These are phyloP conservation scores for Quercus lobata DNA, from an alignment of 331 rosid species.

Conservation along the genomic window DNA sequence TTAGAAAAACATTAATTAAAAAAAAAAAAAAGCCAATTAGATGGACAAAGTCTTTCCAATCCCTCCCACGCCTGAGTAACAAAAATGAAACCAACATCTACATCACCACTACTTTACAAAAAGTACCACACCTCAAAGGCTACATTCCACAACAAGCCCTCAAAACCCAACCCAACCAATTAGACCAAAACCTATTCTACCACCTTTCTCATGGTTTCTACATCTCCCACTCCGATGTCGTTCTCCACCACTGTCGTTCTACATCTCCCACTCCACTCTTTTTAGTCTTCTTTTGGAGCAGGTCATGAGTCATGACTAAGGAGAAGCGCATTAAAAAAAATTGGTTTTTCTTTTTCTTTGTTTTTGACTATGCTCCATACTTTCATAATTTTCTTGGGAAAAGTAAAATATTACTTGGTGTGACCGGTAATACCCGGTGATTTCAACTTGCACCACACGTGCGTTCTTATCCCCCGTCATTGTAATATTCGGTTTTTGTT, in stretches of 20 bases:
- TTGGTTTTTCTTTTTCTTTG: background rate
- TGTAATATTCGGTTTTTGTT: background rate
- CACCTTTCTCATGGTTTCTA: slow-evolving; percentile 46
- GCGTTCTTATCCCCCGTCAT: slow-evolving; percentile 29
- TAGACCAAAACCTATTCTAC: slow-evolving; percentile 52
- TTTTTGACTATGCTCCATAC: background rate
- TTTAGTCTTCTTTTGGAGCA: slow-evolving; percentile 22
- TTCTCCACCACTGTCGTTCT: slow-evolving; percentile 47
- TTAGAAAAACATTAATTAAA: no score
- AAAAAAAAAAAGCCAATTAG: no score
- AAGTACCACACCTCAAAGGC: slow-evolving; percentile 36
- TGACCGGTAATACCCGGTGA: slow-evolving; percentile 14
- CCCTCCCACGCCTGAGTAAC: no score
- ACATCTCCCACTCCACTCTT: slow-evolving; percentile 27
- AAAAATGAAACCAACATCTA: background rate
- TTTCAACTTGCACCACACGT: slow-evolving; percentile 53
- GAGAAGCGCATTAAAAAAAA: background rate
- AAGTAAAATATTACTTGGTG: slow-evolving; percentile 8
- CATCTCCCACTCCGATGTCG: slow-evolving; percentile 39
- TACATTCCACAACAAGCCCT: slow-evolving; percentile 15
- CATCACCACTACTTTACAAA: background rate
- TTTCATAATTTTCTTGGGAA: slow-evolving; percentile 2
- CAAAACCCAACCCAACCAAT: slow-evolving; percentile 42
- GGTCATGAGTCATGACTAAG: slow-evolving; percentile 2
- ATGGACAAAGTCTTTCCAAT: no score